Conservation (phyloP, 2,329 filamentous ascomycete species). For the Orbilia brochopaga region DNA sequence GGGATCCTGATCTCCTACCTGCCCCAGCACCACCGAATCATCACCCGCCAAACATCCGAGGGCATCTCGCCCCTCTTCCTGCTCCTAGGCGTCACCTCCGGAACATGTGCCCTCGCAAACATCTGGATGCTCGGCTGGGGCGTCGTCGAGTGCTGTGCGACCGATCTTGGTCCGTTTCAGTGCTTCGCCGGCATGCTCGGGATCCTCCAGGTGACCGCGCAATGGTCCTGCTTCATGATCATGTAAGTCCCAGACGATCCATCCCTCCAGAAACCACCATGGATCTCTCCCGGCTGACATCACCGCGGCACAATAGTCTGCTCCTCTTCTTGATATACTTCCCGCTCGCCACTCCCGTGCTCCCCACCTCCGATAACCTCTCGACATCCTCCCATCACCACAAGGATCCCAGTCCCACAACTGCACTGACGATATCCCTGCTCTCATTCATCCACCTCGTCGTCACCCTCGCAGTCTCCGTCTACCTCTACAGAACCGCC, state of each 20-base stretch:
- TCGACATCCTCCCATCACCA: constrained; percentile 57
- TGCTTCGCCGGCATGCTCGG: constrained; percentile 86
- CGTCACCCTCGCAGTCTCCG: constrained; percentile 70
- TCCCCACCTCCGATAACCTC: constrained; percentile 56
- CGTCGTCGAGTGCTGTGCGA: constrained; percentile 81
- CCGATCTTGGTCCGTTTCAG: constrained; percentile 76
- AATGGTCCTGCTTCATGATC: constrained; percentile 88
- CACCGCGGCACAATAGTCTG: constrained; percentile 66
- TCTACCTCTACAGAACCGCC: constrained; percentile 58
- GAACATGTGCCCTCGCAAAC: constrained; percentile 87
- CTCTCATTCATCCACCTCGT: constrained; percentile 77
- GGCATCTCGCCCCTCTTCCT: constrained; percentile 96
- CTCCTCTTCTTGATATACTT: constrained; percentile 96
- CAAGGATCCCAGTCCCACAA: constrained; percentile 71
- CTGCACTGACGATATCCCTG: constrained; percentile 75
- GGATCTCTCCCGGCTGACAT: neutral
- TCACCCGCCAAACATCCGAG: constrained; percentile 81
- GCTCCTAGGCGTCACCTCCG: constrained; percentile 87
- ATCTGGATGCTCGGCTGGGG: constrained; percentile 87
- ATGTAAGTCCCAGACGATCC: constrained; percentile 68
- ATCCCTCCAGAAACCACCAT: constrained; percentile 4
- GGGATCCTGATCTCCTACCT: constrained; percentile 92
- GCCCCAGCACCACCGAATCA: constrained; percentile 92
- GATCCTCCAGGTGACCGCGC: constrained; percentile 86
- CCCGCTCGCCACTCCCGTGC: constrained; percentile 67